Conservation (phyloP, 495 filamentous ascomycete species). For the Penicillium soppii region DNA sequence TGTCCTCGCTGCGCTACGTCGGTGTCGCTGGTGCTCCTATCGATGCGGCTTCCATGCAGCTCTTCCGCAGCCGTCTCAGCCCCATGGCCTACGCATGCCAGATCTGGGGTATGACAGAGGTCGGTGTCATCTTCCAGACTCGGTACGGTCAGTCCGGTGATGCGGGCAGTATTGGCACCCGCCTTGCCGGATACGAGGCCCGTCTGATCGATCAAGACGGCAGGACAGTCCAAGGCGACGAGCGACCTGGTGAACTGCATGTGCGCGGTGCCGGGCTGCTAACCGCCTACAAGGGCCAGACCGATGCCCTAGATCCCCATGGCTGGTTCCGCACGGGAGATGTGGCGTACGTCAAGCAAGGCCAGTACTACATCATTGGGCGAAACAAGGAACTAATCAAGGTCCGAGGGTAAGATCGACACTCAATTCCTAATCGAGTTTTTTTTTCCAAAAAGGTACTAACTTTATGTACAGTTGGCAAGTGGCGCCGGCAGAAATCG, state of each 20-base stretch:
- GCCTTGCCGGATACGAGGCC: constrained; percentile 67
- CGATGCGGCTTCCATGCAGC: constrained; percentile 36
- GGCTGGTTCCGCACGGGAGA: constrained; percentile 83
- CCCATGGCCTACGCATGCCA: constrained; percentile 36
- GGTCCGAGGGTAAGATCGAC: constrained; percentile 48
- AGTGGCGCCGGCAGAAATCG: constrained; percentile 85
- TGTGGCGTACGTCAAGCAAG: constrained; percentile 59
- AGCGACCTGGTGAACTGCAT: constrained; percentile 53
- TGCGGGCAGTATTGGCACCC: constrained; percentile 61
- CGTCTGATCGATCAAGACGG: constrained; percentile 52
- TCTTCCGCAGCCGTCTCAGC: constrained; percentile 41
- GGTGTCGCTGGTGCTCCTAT: constrained; percentile 52
- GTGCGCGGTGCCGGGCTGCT: constrained; percentile 44
- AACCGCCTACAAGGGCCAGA: constrained; percentile 38
- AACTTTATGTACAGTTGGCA: constrained; percentile 47
- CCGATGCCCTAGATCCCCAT: constrained; percentile 46
- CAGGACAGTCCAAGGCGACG: constrained; percentile 44
- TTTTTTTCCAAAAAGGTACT: background rate
- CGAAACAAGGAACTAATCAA: constrained; percentile 79
- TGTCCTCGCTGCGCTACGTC: constrained; percentile 49
- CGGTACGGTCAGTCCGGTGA: constrained; percentile 39
- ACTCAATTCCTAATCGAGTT: background rate
- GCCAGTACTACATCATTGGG: constrained; percentile 70
- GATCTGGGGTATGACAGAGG: constrained; percentile 47
- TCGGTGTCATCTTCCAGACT: constrained; percentile 54